Base-by-base conservation (phyloP, 257 asterid species). In the Solanum sejunctum region DNA sequence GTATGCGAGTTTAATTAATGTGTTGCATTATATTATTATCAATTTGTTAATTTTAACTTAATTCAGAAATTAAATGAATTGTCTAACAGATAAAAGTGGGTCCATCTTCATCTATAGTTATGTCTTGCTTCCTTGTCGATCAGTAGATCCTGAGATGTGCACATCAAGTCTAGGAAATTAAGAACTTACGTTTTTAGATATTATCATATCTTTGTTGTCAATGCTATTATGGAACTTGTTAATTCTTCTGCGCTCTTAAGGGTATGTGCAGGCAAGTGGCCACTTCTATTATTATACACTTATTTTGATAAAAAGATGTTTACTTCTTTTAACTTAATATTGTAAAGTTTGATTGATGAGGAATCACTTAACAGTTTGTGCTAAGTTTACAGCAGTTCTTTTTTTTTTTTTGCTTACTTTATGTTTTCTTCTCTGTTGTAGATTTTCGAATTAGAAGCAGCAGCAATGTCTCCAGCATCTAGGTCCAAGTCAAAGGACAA, bases 401-500 rank as follows among this genome's bases (percentile, higher is more conserved):
- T 36, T 36, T 36, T 36, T 36, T 36, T 61, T 21, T 60, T 11
- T 17, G 52, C 81, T 75, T 75, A 49, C 81, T 7, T 41, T 8
- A 49, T 49, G 39, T 5, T 75, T 73, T 75, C 43, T 49, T 49
- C 60, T 49, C 39, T 75, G 15, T 8, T 75, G 86, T 92, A 89
- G 97, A 85, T 81, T 84, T 88, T 72, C 43, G 28, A 86, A 85
- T 58, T 86, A 79, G 88, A 88, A 86, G 84, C 86, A 52, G 81
- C 80, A 73, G 85, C 85, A 80, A 96, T 96, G 99, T 93, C 98
- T 92, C 93, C 98, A 60, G 94, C 93, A 84, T 90, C 96, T 23
- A 92, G 86, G 88, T 91, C 98, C 82, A 94, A 94, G 84, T 88
- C 96, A 83, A 96, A 94, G 88, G 99, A 96, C 92, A 94, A 93